A percentile compares a stretch with the other conserved stretches of the same genome.
These are phyloP conservation scores for Helminthosporium solani DNA, from an alignment of 2,329 filamentous ascomycete species.

Conservation along the genomic window DNA sequence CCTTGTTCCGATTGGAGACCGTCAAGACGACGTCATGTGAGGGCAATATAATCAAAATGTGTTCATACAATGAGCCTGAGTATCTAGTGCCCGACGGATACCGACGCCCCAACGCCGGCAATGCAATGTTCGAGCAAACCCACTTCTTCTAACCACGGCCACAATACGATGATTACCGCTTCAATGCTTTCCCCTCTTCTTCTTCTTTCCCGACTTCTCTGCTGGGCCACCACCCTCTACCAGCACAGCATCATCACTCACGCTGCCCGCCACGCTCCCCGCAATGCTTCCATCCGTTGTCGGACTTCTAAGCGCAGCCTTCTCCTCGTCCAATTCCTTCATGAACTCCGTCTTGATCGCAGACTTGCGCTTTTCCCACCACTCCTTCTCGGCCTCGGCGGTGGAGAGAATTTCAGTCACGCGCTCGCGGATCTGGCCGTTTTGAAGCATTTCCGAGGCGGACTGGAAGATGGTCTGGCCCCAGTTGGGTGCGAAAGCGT, in stretches of 20 bases:
- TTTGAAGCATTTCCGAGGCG: constrained; percentile 92
- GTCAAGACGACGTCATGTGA: not conserved
- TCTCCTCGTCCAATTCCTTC: constrained; percentile 74
- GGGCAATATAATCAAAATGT: not conserved
- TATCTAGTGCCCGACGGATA: not conserved
- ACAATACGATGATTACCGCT: not conserved
- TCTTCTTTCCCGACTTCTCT: constrained; percentile 53
- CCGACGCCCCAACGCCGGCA: constrained; percentile 22
- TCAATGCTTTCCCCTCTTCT: constrained; percentile 68
- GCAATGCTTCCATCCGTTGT: constrained; percentile 15
- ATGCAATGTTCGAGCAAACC: constrained; percentile 16
- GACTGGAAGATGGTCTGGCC: constrained; percentile 95
- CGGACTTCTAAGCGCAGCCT: constrained; percentile 22
- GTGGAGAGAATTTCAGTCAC: constrained; percentile 74
- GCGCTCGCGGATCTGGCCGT: constrained; percentile 71
- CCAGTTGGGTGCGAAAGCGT: constrained; percentile 85
- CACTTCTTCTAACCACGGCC: not conserved
- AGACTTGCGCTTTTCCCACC: constrained; percentile 85
- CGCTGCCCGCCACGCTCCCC: constrained; percentile 46
- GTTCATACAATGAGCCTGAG: constrained; percentile 2
- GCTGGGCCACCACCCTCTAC: constrained; percentile 64
- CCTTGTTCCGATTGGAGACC: not conserved
- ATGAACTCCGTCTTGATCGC: constrained; percentile 75
- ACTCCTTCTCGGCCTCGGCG: constrained; percentile 73
- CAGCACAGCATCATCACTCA: constrained; percentile 73